A percentile compares a stretch with the other conserved stretches of the same genome.
Evolutionary conservation across 495 filamentous ascomycete species (phyloP).

Genomic region (Xylaria palmicola): DNA sequence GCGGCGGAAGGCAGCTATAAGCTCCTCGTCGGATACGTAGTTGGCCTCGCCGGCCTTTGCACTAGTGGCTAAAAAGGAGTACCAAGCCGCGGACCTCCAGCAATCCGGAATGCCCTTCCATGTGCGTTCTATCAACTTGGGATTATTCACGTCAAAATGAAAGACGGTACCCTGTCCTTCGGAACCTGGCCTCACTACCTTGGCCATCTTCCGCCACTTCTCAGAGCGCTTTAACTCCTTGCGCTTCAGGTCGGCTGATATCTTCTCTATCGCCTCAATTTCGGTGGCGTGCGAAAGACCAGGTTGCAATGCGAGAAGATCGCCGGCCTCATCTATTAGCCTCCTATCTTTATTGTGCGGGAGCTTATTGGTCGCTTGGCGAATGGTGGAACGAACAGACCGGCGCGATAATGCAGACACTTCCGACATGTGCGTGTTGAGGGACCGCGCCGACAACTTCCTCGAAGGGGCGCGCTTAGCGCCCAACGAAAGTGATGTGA

Average conservation of each 20-base stretch:
- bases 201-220: slow-evolving; percentile 98
- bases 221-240: slow-evolving; percentile 84
- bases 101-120: slow-evolving; percentile 99
- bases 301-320: slow-evolving; percentile 82
- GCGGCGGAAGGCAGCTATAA: slow-evolving; percentile 67
- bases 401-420: slow-evolving; percentile 55
- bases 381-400: slow-evolving; percentile 53
- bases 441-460: slow-evolving; percentile 52
- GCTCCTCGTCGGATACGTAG: slow-evolving; percentile 61
- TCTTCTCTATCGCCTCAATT: slow-evolving; percentile 57
- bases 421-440: slow-evolving; percentile 51
- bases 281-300: slow-evolving; percentile 62
- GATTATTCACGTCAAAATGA: slow-evolving; percentile 79
- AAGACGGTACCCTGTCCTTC: slow-evolving; percentile 83
- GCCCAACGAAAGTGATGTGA: slow-evolving; percentile 36
- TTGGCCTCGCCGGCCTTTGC: slow-evolving; percentile 62
- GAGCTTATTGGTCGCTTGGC: slow-evolving; percentile 69
- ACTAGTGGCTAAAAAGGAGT: slow-evolving; percentile 83
- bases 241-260: slow-evolving; percentile 59
- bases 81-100: slow-evolving; percentile 93
- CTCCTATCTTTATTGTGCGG: slow-evolving; percentile 74
- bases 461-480: slow-evolving; percentile 37
- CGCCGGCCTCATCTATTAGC: slow-evolving; percentile 78
- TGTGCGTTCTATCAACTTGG: slow-evolving; percentile 84
- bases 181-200: slow-evolving; percentile 51